Percentiles rank a stretch among this genome's conserved stretches.
phyloP scores from a whole-genome alignment of 2,329 filamentous ascomycete species.

The Colletotrichum ledebouriae region DNA sequence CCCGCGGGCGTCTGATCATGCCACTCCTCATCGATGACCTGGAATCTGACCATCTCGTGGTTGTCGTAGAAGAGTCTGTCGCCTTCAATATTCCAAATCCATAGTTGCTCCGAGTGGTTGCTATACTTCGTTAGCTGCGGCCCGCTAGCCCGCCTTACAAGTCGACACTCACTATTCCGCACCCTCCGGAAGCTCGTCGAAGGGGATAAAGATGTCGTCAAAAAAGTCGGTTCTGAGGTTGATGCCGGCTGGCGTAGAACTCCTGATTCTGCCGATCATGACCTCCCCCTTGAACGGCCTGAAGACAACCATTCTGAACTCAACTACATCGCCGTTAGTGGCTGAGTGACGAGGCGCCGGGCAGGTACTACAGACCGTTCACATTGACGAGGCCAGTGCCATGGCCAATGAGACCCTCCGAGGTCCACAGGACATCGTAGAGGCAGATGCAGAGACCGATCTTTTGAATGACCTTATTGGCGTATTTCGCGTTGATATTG shows the following conservation, averaged over 20 bases:
- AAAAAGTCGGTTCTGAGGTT: conserved; percentile 91
- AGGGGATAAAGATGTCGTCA: conserved; percentile 87
- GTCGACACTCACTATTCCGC: conserved; percentile 76
- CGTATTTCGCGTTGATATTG: conserved; percentile 96
- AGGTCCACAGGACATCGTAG: conserved; percentile 90
- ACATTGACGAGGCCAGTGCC: conserved; percentile 94
- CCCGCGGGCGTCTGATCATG: conserved; percentile 85
- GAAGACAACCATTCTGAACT: conserved; percentile 94
- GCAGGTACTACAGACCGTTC: conserved; percentile 72
- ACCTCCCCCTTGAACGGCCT: conserved; percentile 96
- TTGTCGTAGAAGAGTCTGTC: conserved; percentile 88
- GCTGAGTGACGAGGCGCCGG: no score
- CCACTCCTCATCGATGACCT: conserved; percentile 91
- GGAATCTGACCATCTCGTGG: conserved; percentile 88
- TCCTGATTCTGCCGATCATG: conserved; percentile 85
- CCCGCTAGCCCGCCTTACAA: conserved; percentile 4
- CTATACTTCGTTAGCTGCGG: conserved; percentile 57
- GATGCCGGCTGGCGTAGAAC: conserved; percentile 79
- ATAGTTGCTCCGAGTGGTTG: conserved; percentile 81
- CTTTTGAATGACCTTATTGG: conserved; percentile 95
- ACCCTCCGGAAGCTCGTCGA: conserved; percentile 79
- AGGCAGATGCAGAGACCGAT: conserved; percentile 94
- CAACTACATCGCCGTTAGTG: conserved; percentile 68
- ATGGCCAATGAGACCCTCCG: conserved; percentile 94
- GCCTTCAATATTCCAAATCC: conserved; percentile 85